These are phyloP conservation scores for Mediolabrus comicus DNA, from an alignment of 108 stramenopile genomes.

Conservation along the genomic window DNA sequence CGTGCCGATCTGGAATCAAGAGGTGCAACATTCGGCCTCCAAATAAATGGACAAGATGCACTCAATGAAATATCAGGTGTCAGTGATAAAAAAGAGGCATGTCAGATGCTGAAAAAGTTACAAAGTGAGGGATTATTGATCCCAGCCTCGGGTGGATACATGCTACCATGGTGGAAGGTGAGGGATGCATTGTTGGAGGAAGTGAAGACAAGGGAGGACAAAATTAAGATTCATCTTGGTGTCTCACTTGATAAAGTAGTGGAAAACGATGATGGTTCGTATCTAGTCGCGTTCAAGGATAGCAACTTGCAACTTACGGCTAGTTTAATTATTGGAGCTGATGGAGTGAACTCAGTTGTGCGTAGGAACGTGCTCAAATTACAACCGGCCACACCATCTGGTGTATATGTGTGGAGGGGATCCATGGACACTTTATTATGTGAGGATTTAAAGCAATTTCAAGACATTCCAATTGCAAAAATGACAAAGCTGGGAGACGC, in stretches of 20 bases:
- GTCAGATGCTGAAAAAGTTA: constrained; percentile 5
- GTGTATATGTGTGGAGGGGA: constrained; percentile 13
- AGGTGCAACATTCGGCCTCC: constrained; percentile 40
- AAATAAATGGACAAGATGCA: constrained; percentile 26
- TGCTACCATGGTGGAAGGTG: constrained; percentile 40
- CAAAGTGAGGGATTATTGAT: constrained; percentile 9
- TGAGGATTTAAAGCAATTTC: background rate
- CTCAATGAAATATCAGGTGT: constrained; percentile 24
- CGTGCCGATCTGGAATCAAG: constrained; percentile 7
- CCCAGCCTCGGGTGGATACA: background rate
- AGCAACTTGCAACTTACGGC: background rate
- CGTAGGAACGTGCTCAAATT: constrained; percentile 11
- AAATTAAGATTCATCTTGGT: background rate
- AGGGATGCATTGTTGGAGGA: constrained; percentile 30
- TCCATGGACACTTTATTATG: background rate
- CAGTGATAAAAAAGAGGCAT: background rate
- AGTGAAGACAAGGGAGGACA: background rate
- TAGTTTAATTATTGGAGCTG: constrained; percentile 41
- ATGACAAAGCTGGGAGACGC: background rate
- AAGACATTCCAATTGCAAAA: background rate
- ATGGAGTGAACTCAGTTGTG: constrained; percentile 45
- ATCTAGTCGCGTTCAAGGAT: background rate
- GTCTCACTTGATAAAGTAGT: background rate
- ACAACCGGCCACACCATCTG: background rate
- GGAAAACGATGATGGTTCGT: background rate